phyloP scores from a whole-genome alignment of 345 rosid species.

The Syzygium aqueum region DNA sequence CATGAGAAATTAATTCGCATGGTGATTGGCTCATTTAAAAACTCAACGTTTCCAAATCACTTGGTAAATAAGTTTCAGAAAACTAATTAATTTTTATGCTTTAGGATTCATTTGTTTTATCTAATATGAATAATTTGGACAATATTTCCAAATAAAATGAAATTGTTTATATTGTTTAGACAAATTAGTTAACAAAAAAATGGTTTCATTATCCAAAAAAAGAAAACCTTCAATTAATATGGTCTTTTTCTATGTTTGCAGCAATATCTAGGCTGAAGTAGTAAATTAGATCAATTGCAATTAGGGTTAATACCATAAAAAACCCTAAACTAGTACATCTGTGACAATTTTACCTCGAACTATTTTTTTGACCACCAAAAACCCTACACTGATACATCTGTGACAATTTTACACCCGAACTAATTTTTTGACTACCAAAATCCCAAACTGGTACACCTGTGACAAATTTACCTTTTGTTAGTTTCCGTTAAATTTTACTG shows the following conservation, averaged over 20 bases:
- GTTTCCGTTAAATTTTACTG: no score
- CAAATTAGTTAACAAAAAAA: background rate
- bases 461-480: no score
- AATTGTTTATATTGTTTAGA: background rate
- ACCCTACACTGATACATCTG: no score
- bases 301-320: no score
- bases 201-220: background rate
- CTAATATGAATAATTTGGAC: background rate
- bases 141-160: background rate
- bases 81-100: background rate
- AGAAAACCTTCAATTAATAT: background rate
- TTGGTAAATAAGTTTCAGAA: background rate
- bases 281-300: background rate
- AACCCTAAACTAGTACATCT: no score
- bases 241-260: background rate
- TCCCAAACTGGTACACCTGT: no score
- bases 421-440: no score
- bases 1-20: fast-evolving
- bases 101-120: background rate
- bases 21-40: background rate
- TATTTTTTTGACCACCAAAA: no score
- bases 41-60: background rate
- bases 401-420: no score
- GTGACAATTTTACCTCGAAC: no score
- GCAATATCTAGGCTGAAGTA: background rate